Conservation (phyloP, 768 basidiomycete species). For the Lactarius indigo region DNA sequence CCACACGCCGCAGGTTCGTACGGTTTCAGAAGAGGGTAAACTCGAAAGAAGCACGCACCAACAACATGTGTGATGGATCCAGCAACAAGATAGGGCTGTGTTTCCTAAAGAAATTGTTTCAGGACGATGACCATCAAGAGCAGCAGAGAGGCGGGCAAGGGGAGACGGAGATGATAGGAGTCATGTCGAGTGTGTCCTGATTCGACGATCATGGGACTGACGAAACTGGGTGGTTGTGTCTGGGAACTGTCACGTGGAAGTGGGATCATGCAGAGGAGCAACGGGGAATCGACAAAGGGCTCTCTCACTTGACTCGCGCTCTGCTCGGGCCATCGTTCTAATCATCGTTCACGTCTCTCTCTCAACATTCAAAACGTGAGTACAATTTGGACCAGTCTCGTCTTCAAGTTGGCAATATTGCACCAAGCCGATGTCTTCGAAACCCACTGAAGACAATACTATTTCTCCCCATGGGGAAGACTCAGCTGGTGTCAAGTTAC, state of each 20-base stretch:
- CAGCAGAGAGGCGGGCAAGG: not conserved
- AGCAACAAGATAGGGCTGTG: slow-evolving; percentile 8
- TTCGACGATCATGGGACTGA: not conserved
- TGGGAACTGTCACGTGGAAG: not conserved
- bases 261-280: not conserved
- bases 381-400: not conserved
- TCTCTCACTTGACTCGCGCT: not conserved
- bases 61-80: slow-evolving; percentile 23
- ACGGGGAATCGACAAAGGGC: not conserved
- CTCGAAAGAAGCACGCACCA: slow-evolving; percentile 9
- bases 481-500: not conserved
- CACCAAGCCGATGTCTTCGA: slow-evolving; percentile 8
- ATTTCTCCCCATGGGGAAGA: slow-evolving; percentile 11
- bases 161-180: slow-evolving; percentile 5
- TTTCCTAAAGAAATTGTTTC: not conserved
- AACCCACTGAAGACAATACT: slow-evolving; percentile 2
- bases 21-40: slow-evolving; percentile 3
- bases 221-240: not conserved
- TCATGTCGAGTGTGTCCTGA: slow-evolving; percentile 3
- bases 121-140: not conserved
- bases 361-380: not conserved
- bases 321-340: not conserved
- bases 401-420: not conserved
- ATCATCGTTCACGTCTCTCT: not conserved
- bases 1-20: slow-evolving; percentile 1